Evolutionary conservation across 352 stramenopile genomes (phyloP), one percentile per base, ranked within the genome.

Genomic region (Phytophthora litchii): DNA sequence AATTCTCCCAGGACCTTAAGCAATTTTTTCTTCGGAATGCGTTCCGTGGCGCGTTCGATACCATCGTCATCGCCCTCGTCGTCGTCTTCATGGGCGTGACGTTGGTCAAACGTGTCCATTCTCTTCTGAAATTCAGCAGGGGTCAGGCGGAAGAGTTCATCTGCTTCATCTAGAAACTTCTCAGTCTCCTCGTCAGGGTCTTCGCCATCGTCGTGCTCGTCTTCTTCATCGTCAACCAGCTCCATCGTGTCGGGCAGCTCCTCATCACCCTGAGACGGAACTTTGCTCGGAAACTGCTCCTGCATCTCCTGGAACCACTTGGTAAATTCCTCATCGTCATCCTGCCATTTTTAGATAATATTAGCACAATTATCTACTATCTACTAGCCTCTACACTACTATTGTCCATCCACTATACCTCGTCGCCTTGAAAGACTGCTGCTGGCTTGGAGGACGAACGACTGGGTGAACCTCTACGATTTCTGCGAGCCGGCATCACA

Each of bases 11-110:
- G 60, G n/a, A 90, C 67, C 47, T 89, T 87, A 0, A 91, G 45
- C 38, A 94, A 60, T 42, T 86, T 83, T 36, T 76, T 80, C 60
- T 87, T 92, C 0, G 80, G 75, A 38, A 94, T 94, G 7, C 76
- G 75, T 58, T 90, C 76, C 1, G 50, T 86, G 0, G 72, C 84
- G 7, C 84, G 82, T 14, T 94, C 78, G 21, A 90, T 81, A 19
- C 73, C 77, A 4, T 80, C 51, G 5, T 78, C 57, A 1, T 78
- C 64, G 3, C 75, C 72, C 0, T 72, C 61, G 1, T 57, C 52
- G 3, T 72, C 60, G 0, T 36, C 35, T 59, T 68, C 70, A 37
- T 74, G 56, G 10, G 60, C 66, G 17, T 81, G 58, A 36, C 68
- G 71, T 54, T 78, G 75, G 34, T 84, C 77, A 17, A 68, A 76